Conservation (phyloP, 2,329 filamentous ascomycete genomes). For the Emergomyces africanus region DNA sequence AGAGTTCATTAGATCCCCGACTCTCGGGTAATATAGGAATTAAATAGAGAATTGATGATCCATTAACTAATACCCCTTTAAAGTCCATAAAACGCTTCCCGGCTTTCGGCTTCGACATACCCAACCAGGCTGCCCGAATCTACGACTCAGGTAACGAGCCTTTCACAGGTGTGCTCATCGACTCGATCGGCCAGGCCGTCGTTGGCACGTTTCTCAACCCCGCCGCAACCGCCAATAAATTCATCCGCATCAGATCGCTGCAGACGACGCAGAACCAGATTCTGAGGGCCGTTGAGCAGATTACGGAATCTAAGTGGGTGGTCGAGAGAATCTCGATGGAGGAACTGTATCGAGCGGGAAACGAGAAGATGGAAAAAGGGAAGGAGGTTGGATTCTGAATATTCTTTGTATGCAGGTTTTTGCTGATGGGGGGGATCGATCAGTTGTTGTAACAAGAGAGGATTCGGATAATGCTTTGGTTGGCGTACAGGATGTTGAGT, state of each 20-base stretch:
- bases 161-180: slow-evolving; percentile 9
- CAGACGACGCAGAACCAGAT: slow-evolving; percentile 7
- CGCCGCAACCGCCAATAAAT: slow-evolving; percentile 6
- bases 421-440: not conserved
- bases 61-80: not conserved
- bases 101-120: slow-evolving; percentile 24
- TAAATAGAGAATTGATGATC: not conserved
- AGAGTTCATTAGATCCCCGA: not conserved
- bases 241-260: slow-evolving; percentile 8
- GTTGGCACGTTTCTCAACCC: slow-evolving; percentile 7
- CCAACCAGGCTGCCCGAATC: slow-evolving; percentile 17
- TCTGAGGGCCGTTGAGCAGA: slow-evolving; percentile 7
- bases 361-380: not conserved
- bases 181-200: slow-evolving; percentile 11
- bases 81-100: slow-evolving; percentile 4
- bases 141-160: slow-evolving; percentile 11
- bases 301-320: slow-evolving; percentile 6
- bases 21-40: not conserved
- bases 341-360: slow-evolving; percentile 2
- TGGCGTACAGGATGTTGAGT: not conserved
- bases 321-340: slow-evolving; percentile 6
- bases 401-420: not conserved
- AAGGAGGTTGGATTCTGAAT: slow-evolving; percentile 1
- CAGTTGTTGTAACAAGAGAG: not conserved
- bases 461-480: not conserved